Evolutionary conservation across 1,139 yeast species (phyloP).

Genomic region (Kazachstania sp.): DNA sequence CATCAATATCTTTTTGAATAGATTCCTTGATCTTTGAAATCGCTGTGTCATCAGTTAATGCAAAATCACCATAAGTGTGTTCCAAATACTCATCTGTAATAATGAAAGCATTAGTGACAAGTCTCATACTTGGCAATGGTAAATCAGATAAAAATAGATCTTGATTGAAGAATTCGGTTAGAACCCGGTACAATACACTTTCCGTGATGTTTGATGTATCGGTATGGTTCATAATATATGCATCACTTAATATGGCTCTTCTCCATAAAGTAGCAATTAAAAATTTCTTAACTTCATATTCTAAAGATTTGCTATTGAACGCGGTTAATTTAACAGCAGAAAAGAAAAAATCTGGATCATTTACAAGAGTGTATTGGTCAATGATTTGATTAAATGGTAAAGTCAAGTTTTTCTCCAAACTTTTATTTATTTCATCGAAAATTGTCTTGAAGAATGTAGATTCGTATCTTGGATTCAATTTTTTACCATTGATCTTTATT

Average conservation of each 20-base stretch:
- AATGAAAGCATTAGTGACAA: constrained; percentile 12
- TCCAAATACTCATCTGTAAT: constrained; percentile 16
- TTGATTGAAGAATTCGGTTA: constrained; percentile 32
- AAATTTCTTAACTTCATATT: constrained; percentile 28
- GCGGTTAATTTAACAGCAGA: constrained; percentile 38
- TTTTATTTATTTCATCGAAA: constrained; percentile 12
- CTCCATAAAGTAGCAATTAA: constrained; percentile 47
- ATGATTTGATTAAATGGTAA: constrained; percentile 43
- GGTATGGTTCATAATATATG: constrained; percentile 16
- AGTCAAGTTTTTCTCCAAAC: constrained; percentile 29
- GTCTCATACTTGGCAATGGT: constrained; percentile 26
- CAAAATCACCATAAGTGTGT: constrained; percentile 18
- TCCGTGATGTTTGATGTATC: neutral
- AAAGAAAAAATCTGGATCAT: constrained; percentile 34
- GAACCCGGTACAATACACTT: constrained; percentile 38
- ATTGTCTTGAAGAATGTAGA: constrained; percentile 12
- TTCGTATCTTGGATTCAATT: constrained; percentile 12
- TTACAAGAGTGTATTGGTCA: constrained; percentile 48
- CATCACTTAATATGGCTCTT: constrained; percentile 45
- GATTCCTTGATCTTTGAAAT: constrained; percentile 22
- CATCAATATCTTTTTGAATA: constrained; percentile 24
- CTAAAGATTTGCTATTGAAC: constrained; percentile 26
- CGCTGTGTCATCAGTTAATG: constrained; percentile 11
- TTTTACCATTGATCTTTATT: constrained; percentile 26
- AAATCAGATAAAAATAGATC: constrained; percentile 24